phyloP scores from a whole-genome alignment of 106 monocot species.

The Dendrobium huoshanense region DNA sequence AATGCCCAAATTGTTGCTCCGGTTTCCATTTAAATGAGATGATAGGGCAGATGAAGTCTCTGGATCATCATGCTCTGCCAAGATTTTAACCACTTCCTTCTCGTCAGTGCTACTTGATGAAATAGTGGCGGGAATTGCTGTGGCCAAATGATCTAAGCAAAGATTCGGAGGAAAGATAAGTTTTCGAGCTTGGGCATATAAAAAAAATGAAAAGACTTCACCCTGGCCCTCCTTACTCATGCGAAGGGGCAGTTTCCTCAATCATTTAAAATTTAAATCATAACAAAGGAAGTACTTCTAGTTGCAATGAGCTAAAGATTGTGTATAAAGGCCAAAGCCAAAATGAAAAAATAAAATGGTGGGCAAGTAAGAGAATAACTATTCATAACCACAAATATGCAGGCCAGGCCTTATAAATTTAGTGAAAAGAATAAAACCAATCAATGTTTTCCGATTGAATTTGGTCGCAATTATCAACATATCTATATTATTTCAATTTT shows the following conservation, averaged over 20 bases:
- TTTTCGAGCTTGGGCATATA: background rate
- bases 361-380: no score
- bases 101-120: conserved; percentile 11
- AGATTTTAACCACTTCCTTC: conserved; percentile 19
- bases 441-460: no score
- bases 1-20: conserved; percentile 11
- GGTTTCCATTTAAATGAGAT: conserved; percentile 9
- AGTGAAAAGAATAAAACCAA: no score
- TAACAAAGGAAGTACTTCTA: background rate
- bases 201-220: background rate
- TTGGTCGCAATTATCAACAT: no score
- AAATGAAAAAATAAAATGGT: no score
- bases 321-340: background rate
- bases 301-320: background rate
- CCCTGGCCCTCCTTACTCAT: background rate
- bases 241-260: background rate
- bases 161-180: conserved; percentile 8
- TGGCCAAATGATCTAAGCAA: conserved; percentile 10
- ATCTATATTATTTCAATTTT: no score
- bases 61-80: conserved; percentile 8
- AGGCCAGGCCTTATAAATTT: no score
- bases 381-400: no score
- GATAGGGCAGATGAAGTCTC: conserved; percentile 3
- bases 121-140: conserved; percentile 11
- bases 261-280: background rate